These are phyloP conservation scores for Claviceps purpurea DNA, from an alignment of 2,329 filamentous ascomycete species.

Conservation along the genomic window DNA sequence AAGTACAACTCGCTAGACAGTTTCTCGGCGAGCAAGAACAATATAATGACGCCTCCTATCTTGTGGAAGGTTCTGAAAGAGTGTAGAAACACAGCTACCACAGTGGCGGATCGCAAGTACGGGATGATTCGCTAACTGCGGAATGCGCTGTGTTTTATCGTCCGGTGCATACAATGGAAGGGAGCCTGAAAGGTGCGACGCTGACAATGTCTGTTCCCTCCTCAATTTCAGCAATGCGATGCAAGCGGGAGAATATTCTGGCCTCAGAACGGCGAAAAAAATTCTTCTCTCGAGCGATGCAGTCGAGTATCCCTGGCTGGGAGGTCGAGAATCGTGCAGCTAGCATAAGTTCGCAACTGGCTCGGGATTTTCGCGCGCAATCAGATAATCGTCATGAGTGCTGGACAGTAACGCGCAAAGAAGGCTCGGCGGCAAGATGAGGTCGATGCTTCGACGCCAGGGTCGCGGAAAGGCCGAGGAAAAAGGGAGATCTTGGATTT, in stretches of 20 bases:
- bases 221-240: not conserved
- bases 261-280: not conserved
- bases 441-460: slow-evolving; percentile 4
- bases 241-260: not conserved
- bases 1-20: not conserved
- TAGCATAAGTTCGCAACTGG: not conserved
- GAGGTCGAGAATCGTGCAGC: not conserved
- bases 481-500: slow-evolving; percentile 2
- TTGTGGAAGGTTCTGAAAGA: not conserved
- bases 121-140: not conserved
- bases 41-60: not conserved
- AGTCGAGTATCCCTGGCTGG: not conserved
- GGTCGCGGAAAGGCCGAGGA: slow-evolving; percentile 4
- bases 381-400: not conserved
- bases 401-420: not conserved
- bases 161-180: not conserved
- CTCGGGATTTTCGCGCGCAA: not conserved
- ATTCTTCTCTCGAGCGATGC: not conserved
- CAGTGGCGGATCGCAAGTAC: not conserved
- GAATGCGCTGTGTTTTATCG: not conserved
- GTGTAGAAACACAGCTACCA: not conserved
- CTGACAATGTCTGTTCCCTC: not conserved
- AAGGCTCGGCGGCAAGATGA: not conserved
- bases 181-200: not conserved
- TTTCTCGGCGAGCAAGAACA: not conserved